phyloP scores from a whole-genome alignment of 1,139 yeast species.

The Chernovozyma sophiae-reginae region DNA sequence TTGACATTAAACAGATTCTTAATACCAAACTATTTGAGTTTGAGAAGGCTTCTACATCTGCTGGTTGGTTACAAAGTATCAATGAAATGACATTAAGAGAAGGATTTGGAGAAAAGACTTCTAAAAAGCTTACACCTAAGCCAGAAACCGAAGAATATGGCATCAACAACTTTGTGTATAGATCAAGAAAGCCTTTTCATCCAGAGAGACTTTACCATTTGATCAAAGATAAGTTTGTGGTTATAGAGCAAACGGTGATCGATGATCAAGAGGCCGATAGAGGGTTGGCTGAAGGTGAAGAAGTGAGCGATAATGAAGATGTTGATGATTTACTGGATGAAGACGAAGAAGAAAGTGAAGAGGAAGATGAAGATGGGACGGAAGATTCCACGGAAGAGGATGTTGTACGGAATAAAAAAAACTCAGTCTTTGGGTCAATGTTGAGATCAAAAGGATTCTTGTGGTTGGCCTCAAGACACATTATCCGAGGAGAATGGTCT shows the following conservation, averaged over 20 bases:
- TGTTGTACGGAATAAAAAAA: slow-evolving; percentile 26
- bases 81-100: slow-evolving; percentile 35
- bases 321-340: slow-evolving; percentile 11
- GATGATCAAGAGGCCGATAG: slow-evolving; percentile 15
- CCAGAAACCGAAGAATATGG: slow-evolving; percentile 39
- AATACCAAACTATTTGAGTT: slow-evolving; percentile 33
- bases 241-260: slow-evolving; percentile 19
- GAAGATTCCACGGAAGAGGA: slow-evolving; percentile 18
- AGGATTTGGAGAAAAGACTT: slow-evolving; percentile 25
- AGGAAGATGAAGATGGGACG: slow-evolving; percentile 16
- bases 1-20: slow-evolving; percentile 29
- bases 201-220: slow-evolving; percentile 37
- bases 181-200: slow-evolving; percentile 38
- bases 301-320: slow-evolving; percentile 8
- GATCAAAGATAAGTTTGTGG: slow-evolving; percentile 30
- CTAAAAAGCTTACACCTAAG: slow-evolving; percentile 18
- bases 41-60: slow-evolving; percentile 39
- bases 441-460: slow-evolving; percentile 43
- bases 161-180: slow-evolving; percentile 38
- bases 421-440: slow-evolving; percentile 32
- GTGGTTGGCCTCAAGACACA: slow-evolving; percentile 43
- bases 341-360: slow-evolving; percentile 10
- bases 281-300: slow-evolving; percentile 8
- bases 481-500: slow-evolving; percentile 43
- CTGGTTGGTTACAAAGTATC: slow-evolving; percentile 44